phyloP scores from a whole-genome alignment of 2,329 filamentous ascomycete species.

The Neodidymelliopsis sp. region DNA sequence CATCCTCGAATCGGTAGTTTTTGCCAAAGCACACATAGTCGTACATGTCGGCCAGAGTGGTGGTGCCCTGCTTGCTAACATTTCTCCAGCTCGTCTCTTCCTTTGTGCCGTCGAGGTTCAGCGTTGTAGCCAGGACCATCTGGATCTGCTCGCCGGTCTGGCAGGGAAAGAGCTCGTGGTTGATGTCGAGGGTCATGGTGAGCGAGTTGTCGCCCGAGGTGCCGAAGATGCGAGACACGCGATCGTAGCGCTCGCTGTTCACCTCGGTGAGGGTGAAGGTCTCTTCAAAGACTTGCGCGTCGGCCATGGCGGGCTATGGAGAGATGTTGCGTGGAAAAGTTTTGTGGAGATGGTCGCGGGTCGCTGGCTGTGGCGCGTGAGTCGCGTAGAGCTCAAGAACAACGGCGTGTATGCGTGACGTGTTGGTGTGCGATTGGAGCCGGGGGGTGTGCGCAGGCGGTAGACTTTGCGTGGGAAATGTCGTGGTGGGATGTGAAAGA shows the following conservation, averaged over 20 bases:
- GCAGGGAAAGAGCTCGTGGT: constrained; percentile 88
- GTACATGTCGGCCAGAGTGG: constrained; percentile 75
- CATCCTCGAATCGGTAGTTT: constrained; percentile 88
- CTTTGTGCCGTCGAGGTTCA: constrained; percentile 81
- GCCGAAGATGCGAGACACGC: constrained; percentile 84
- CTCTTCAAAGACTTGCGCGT: constrained; percentile 93
- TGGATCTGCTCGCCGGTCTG: constrained; percentile 77
- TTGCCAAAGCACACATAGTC: constrained; percentile 91
- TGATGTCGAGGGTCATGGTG: constrained; percentile 87
- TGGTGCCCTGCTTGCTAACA: constrained; percentile 57
- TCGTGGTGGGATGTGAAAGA: constrained; percentile 24
- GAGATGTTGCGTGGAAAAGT: constrained; percentile 5
- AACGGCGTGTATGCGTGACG: background rate
- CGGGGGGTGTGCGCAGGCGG: background rate
- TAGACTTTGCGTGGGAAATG: constrained; percentile 7
- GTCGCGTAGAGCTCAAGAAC: background rate
- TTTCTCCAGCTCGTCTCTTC: constrained; percentile 71
- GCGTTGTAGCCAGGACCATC: constrained; percentile 82
- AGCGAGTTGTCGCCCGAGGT: constrained; percentile 79
- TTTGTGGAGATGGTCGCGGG: background rate
- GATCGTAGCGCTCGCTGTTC: constrained; percentile 92
- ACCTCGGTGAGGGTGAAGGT: constrained; percentile 82
- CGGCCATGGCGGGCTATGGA: constrained; percentile 65
- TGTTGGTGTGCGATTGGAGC: background rate
- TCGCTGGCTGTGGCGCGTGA: background rate